Evolutionary conservation across 306 rosid genomes (phyloP), one percentile per base, ranked within the genome.

Genomic region (Malus orientalis): DNA sequence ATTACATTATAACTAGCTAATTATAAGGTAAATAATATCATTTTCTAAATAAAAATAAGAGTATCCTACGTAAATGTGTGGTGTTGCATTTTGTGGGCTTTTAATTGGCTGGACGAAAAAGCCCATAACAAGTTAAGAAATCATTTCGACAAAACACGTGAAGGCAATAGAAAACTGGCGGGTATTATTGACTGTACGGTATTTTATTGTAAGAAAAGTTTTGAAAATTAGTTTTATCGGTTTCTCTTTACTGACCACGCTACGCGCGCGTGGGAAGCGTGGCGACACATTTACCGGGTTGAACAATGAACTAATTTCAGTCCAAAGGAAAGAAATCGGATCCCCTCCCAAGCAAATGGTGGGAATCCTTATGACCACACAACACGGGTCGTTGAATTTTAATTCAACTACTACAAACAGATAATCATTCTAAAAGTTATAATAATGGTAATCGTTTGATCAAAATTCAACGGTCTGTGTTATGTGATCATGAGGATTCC

Each of bases 91-190:
- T 11, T 20, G 54, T 55, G 73, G 72, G 75, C 65, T 38, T 33
- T 14, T 14, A 8, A 55, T 44, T 27, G 62, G 77, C 58, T 25
- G n/a, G 27, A 27, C 55, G 42, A 40, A 38, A 27, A 74, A 66
- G 76, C 78, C 78, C 78, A 40, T 70, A n/a, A 54, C 67, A 79
- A 40, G 11, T 40, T 40, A 14, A 14, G 40, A 4, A 47, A 59
- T 25, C 60, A 7, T 74, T 74, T 36, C 45, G 49, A 71, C 84
- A 6, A 36, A 32, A 20, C 84, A 76, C 84, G 88, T 81, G 88
- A 76, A 68, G 66, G 64, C 81, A 64, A 79, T 11, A 68, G 63
- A 49, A 73, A 61, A 18, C 77, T 76, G 80, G 82, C 84, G 78
- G 81, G 71, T 78, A 63, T 69, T 51, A 77, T 54, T 77, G 74